Conservation (phyloP, 1,284 basidiomycete genomes). For the Moniliophthora roreri region DNA sequence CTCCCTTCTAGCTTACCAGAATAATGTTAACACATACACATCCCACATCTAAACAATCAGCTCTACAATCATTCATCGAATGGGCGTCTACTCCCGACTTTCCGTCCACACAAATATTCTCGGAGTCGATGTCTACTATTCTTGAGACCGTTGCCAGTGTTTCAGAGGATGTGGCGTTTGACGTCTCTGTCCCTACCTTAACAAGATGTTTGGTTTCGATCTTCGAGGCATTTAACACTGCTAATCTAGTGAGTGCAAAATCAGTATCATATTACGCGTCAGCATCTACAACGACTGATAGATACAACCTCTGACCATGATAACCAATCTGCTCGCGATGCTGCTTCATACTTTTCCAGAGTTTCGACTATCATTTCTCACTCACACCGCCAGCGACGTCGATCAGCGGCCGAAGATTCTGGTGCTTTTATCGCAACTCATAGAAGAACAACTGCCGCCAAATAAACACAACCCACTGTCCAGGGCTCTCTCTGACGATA, state of each 20-base stretch:
- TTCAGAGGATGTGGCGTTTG: constrained; percentile 32
- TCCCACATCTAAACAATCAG: constrained; percentile 36
- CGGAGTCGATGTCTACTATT: constrained; percentile 40
- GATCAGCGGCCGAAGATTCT: constrained; percentile 35
- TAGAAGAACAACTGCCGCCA: constrained; percentile 37
- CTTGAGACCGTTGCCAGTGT: constrained; percentile 50
- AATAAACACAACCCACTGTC: constrained; percentile 25
- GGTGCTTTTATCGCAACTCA: constrained; percentile 38
- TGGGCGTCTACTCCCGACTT: constrained; percentile 29
- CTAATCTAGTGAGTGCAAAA: constrained; percentile 39
- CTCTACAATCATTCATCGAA: constrained; percentile 58
- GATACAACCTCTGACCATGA: constrained; percentile 45
- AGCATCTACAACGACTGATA: constrained; percentile 24
- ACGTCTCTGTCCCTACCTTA: constrained; percentile 29
- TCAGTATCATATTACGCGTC: not conserved
- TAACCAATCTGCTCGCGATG: constrained; percentile 51
- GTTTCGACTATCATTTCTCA: constrained; percentile 42
- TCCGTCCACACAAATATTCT: constrained; percentile 35
- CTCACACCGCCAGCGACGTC: constrained; percentile 24
- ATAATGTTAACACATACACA: constrained; percentile 57
- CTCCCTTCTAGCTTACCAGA: constrained; percentile 52
- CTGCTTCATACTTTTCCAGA: constrained; percentile 50
- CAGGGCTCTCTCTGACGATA: constrained; percentile 37
- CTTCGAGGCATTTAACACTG: constrained; percentile 31
- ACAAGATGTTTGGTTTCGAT: constrained; percentile 39